phyloP scores from a whole-genome alignment of 1,139 yeast genomes.

The Debaryomyces udenii region DNA sequence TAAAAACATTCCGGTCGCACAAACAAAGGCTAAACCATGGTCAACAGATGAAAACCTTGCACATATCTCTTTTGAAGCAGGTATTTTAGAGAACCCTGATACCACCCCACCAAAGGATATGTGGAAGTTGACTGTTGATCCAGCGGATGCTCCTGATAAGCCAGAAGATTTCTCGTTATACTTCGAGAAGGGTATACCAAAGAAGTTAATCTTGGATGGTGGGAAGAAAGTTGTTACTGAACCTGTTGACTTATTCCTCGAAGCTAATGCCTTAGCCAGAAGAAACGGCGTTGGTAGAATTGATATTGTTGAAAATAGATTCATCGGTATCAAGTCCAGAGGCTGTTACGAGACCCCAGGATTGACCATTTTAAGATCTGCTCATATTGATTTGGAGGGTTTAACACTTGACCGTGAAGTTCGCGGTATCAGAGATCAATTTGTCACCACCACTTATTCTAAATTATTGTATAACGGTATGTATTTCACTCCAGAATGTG shows the following conservation, averaged over 20 bases:
- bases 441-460: constrained; percentile 91
- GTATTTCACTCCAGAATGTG: constrained; percentile 98
- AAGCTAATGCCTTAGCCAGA: constrained; percentile 94
- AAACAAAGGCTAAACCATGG: constrained; percentile 99
- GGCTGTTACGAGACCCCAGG: constrained; percentile 99
- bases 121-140: constrained; percentile 99
- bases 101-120: constrained; percentile 98
- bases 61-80: constrained; percentile 98
- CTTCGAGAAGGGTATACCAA: constrained; percentile 87
- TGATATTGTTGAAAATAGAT: constrained; percentile 98
- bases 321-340: constrained; percentile 97
- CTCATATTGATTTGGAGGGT: constrained; percentile 97
- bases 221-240: constrained; percentile 66
- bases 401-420: constrained; percentile 96
- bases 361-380: constrained; percentile 86
- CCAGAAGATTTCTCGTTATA: constrained; percentile 88
- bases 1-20: constrained; percentile 91
- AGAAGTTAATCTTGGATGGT: constrained; percentile 70
- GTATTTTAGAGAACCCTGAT: constrained; percentile 97
- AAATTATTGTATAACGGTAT: constrained; percentile 93
- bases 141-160: constrained; percentile 87
- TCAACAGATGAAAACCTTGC: constrained; percentile 99
- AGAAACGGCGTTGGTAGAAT: constrained; percentile 99
- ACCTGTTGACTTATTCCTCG: constrained; percentile 88
- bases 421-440: constrained; percentile 93